Evolutionary conservation across 352 stramenopile genomes (phyloP).

Genomic region (Phytophthora capsici): DNA sequence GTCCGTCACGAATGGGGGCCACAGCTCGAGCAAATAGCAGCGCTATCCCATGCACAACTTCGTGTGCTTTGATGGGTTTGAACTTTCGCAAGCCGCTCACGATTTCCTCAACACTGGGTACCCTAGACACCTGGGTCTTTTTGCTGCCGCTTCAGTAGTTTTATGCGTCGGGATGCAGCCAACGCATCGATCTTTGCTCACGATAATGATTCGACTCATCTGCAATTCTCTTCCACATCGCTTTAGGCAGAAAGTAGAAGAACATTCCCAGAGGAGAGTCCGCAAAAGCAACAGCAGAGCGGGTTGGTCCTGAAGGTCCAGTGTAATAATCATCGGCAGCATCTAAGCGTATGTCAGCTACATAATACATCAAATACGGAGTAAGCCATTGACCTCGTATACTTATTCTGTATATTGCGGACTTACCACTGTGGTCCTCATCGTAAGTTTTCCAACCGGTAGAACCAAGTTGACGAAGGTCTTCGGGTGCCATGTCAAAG

Average conservation of each 20-base stretch:
- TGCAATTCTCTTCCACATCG: conserved; percentile 20
- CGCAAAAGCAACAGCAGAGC: conserved; percentile 18
- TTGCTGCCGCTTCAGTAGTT: background rate
- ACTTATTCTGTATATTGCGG: background rate
- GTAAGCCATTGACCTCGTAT: too few relatives aligned
- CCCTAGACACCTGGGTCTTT: conserved; percentile 8
- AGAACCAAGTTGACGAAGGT: too few relatives aligned
- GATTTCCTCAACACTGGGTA: conserved; percentile 10
- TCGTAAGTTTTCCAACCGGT: too few relatives aligned
- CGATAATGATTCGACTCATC: conserved; percentile 22
- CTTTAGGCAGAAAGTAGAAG: conserved; percentile 14
- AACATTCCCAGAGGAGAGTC: conserved; percentile 23
- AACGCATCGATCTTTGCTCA: conserved; percentile 3
- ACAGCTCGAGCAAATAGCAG: conserved; percentile 17
- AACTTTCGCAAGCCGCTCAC: conserved; percentile 9
- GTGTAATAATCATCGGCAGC: conserved; percentile 5
- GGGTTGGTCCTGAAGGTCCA: conserved; percentile 22
- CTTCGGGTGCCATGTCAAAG: too few relatives aligned
- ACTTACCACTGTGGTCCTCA: background rate
- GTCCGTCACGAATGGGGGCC: too few relatives aligned
- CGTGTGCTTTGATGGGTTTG: conserved; percentile 15
- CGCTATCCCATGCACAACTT: conserved; percentile 17
- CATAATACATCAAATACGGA: conserved; percentile 8
- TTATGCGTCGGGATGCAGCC: background rate
- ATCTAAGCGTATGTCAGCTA: background rate